Conservation (phyloP, 1,284 basidiomycete species). For the Erythrobasidium hasegawianum region DNA sequence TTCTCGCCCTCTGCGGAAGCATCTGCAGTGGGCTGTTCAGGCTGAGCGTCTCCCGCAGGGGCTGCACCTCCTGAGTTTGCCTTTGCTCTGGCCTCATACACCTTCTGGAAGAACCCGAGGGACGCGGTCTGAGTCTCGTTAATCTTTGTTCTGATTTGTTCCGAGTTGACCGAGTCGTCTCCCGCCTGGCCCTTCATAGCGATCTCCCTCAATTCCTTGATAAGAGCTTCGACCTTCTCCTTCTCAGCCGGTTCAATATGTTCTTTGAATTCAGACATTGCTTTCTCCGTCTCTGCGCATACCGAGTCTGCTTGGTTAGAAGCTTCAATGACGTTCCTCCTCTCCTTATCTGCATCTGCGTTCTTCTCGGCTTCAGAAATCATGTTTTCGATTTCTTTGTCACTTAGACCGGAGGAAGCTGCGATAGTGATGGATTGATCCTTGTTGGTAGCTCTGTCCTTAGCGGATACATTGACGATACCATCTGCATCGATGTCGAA, state of each 20-base stretch:
- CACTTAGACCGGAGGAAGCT: conserved; percentile 90
- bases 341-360: conserved; percentile 70
- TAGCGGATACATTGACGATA: conserved; percentile 86
- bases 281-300: conserved; percentile 92
- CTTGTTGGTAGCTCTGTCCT: conserved; percentile 95
- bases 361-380: conserved; percentile 89
- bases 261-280: conserved; percentile 95
- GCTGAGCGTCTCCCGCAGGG: not conserved
- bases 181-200: conserved; percentile 84
- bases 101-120: conserved; percentile 96
- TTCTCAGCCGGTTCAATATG: conserved; percentile 91
- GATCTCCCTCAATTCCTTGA: conserved; percentile 83
- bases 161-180: conserved; percentile 74
- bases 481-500: conserved; percentile 94
- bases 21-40: conserved; percentile 21
- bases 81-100: conserved; percentile 41
- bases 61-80: conserved; percentile 29
- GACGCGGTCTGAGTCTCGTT: conserved; percentile 94
- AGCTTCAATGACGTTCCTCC: conserved; percentile 87
- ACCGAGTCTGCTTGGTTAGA: conserved; percentile 96
- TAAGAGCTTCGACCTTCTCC: conserved; percentile 83
- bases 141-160: conserved; percentile 85
- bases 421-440: conserved; percentile 92
- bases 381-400: conserved; percentile 98
- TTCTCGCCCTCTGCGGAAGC: conserved; percentile 9